Evolutionary conservation across 805 yeast species (phyloP).

Genomic region (Dipodascus geniculatus): DNA sequence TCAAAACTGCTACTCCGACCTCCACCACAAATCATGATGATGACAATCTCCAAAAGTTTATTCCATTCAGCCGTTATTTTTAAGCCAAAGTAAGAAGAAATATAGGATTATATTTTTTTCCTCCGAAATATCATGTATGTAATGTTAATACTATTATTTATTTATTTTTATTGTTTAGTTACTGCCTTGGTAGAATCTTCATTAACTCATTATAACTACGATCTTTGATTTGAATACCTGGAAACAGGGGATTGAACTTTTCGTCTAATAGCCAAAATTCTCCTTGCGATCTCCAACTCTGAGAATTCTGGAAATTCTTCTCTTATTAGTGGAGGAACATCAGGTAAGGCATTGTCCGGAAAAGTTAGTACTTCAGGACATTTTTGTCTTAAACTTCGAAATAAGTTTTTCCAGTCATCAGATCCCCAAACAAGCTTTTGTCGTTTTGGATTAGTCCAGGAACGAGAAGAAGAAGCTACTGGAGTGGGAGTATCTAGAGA

Average conservation of each 20-base stretch:
- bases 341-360: not conserved
- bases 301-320: slow-evolving; percentile 1
- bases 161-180: no score
- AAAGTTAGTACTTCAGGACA: not conserved
- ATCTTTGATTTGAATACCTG: not conserved
- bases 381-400: not conserved
- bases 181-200: no score
- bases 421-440: not conserved
- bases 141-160: not conserved
- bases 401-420: not conserved
- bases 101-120: not conserved
- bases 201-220: not conserved
- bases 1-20: not conserved
- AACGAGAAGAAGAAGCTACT: not conserved
- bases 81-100: not conserved
- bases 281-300: not conserved
- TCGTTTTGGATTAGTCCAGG: not conserved
- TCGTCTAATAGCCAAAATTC: slow-evolving; percentile 1
- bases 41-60: slow-evolving; percentile 1
- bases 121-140: not conserved
- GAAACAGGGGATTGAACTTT: not conserved
- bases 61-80: not conserved
- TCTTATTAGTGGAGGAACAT: not conserved
- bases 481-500: not conserved
- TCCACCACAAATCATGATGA: not conserved